phyloP scores from a whole-genome alignment of 768 basidiomycete species.

The Rhodotorula diobovata region DNA sequence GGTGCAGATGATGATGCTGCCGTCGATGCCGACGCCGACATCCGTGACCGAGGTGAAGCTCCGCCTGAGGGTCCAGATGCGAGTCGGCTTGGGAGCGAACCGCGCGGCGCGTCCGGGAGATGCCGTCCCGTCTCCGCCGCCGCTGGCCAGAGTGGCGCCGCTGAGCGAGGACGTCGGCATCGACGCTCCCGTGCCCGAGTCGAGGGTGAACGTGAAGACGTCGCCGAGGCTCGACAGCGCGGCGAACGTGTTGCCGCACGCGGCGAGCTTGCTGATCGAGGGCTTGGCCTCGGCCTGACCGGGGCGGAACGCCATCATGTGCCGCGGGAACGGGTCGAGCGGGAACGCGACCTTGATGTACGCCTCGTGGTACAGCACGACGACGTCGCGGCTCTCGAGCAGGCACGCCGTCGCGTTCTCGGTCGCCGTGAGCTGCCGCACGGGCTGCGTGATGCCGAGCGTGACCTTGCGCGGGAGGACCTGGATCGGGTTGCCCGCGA shows the following conservation, averaged over 20 bases:
- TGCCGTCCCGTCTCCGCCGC: neutral
- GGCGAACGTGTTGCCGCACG: slow-evolving; percentile 73
- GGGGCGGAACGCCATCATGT: slow-evolving; percentile 71
- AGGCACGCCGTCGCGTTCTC: slow-evolving; percentile 80
- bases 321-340: slow-evolving; percentile 66
- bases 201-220: slow-evolving; percentile 70
- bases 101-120: slow-evolving; percentile 21
- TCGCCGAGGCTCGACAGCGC: slow-evolving; percentile 83
- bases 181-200: slow-evolving; percentile 40
- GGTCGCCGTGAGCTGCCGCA: slow-evolving; percentile 68
- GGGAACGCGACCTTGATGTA: slow-evolving; percentile 79
- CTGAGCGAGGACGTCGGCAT: neutral
- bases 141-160: neutral
- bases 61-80: slow-evolving; percentile 82
- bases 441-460: slow-evolving; percentile 60
- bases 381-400: slow-evolving; percentile 69
- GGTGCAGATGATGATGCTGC: slow-evolving; percentile 84
- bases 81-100: slow-evolving; percentile 61
- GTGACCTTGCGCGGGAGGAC: slow-evolving; percentile 61
- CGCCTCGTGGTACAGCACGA: slow-evolving; percentile 73
- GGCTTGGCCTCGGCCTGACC: slow-evolving; percentile 68
- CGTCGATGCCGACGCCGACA: slow-evolving; percentile 80
- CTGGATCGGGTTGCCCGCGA: slow-evolving; percentile 41
- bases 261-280: slow-evolving; percentile 70
- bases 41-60: slow-evolving; percentile 82